A percentile compares a stretch with the other conserved stretches of the same genome.
Evolutionary conservation across 352 stramenopile genomes (phyloP).

Genomic region (Aphanomyces invadans): DNA sequence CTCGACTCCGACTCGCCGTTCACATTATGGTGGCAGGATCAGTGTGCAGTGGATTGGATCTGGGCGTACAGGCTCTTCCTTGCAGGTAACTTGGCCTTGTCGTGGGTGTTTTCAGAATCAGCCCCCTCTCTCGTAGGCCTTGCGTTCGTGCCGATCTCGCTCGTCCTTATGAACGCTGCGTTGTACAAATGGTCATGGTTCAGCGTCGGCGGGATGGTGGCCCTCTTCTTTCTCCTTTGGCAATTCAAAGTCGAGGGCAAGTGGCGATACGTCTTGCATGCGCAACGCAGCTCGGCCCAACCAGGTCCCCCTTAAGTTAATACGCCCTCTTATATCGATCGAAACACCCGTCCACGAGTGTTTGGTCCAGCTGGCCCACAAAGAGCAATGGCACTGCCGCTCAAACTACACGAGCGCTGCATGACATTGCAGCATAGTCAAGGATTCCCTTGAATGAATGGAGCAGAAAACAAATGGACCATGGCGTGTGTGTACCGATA

Average conservation of each 20-base stretch:
- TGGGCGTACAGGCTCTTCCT: conserved; percentile 61
- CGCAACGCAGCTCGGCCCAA: too few relatives aligned
- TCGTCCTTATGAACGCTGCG: conserved; percentile 53
- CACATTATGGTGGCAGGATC: conserved; percentile 52
- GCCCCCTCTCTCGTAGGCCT: conserved; percentile 31
- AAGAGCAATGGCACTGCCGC: too few relatives aligned
- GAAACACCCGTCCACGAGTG: background rate
- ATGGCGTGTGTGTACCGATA: too few relatives aligned
- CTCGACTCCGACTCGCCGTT: conserved; percentile 67
- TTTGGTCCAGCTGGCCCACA: background rate
- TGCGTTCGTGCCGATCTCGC: conserved; percentile 54
- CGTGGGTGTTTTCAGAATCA: too few relatives aligned
- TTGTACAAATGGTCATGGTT: conserved; percentile 43
- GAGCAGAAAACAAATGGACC: too few relatives aligned
- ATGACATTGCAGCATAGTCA: too few relatives aligned
- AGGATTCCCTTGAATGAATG: too few relatives aligned
- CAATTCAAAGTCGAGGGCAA: conserved; percentile 55
- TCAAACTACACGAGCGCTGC: too few relatives aligned
- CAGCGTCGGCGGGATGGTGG: conserved; percentile 46
- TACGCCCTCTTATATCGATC: background rate
- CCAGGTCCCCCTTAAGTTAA: too few relatives aligned
- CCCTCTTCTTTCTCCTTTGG: conserved; percentile 47
- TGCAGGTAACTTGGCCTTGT: background rate
- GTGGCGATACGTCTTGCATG: conserved; percentile 54
- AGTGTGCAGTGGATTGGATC: conserved; percentile 68